These are phyloP conservation scores for Rhododendron griersonianum DNA, from an alignment of 148 eudicot genomes.

Conservation along the genomic window DNA sequence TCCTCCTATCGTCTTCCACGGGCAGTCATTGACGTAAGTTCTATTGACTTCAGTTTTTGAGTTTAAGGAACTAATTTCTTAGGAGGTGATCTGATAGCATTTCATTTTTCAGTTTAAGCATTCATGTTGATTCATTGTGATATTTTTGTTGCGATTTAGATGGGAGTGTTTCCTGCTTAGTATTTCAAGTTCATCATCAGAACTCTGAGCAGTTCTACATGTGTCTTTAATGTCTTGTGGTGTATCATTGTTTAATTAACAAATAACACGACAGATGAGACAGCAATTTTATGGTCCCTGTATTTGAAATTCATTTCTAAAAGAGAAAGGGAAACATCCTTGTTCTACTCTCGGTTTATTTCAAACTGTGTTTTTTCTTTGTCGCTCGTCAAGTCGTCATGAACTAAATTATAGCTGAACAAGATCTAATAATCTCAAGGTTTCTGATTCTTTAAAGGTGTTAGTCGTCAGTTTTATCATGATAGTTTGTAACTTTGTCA, in stretches of 20 bases:
- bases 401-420: background rate
- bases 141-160: background rate
- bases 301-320: background rate
- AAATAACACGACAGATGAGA: background rate
- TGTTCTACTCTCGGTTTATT: background rate
- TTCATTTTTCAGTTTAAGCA: background rate
- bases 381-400: background rate
- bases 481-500: background rate
- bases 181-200: background rate
- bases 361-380: background rate
- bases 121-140: background rate
- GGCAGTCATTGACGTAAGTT: slow-evolving; percentile 90
- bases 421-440: background rate
- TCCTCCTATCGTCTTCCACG: slow-evolving; percentile 91
- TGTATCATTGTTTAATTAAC: background rate
- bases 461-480: background rate
- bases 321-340: too few species aligned
- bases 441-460: background rate
- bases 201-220: background rate
- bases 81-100: background rate
- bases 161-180: background rate
- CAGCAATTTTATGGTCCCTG: background rate
- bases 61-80: slow-evolving; percentile 7
- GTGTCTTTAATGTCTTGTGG: background rate
- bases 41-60: background rate